Evolutionary conservation across 2,329 filamentous ascomycete species (phyloP).

Genomic region (Colletotrichum orchidophilum): DNA sequence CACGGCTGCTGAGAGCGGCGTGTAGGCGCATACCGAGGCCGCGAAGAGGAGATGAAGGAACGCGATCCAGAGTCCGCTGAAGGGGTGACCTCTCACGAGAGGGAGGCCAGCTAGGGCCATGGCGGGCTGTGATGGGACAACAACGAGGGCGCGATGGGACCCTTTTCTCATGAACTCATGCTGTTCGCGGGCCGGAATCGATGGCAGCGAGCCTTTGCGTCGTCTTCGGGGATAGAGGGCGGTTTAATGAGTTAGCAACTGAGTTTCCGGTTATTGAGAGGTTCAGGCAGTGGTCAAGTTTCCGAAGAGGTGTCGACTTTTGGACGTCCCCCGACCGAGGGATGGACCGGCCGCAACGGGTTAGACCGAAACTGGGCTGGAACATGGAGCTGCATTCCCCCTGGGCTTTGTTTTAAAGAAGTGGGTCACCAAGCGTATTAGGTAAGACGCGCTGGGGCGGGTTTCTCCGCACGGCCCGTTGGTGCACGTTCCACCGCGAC

Average conservation of each 20-base stretch:
- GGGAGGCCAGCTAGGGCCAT: constrained; percentile 28
- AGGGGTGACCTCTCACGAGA: constrained; percentile 16
- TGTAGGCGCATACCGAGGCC: constrained; percentile 43
- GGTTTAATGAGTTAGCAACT: constrained; percentile 3
- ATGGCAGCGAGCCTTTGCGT: neutral
- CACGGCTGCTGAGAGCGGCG: constrained; percentile 70
- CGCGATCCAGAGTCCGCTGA: constrained; percentile 24
- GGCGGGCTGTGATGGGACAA: constrained; percentile 17
- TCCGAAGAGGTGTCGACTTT: constrained; percentile 33
- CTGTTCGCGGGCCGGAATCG: neutral
- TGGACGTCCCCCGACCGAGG: constrained; percentile 16
- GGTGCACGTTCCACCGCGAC: neutral
- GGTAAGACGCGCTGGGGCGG: neutral
- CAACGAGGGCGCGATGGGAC: constrained; percentile 4
- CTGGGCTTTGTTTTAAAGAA: constrained; percentile 15
- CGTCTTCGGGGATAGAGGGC: neutral
- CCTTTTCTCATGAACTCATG: constrained; percentile 29
- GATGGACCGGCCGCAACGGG: constrained; percentile 14
- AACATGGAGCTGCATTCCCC: constrained; percentile 13
- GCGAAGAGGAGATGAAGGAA: constrained; percentile 37
- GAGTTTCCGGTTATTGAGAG: constrained; percentile 13
- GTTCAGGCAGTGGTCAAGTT: constrained; percentile 3
- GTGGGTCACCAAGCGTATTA: constrained; percentile 4
- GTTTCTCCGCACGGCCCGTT: constrained; percentile 9
- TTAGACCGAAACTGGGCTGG: constrained; percentile 34